phyloP scores from a whole-genome alignment of 2,329 filamentous ascomycete species.

The Beauveria bassiana region DNA sequence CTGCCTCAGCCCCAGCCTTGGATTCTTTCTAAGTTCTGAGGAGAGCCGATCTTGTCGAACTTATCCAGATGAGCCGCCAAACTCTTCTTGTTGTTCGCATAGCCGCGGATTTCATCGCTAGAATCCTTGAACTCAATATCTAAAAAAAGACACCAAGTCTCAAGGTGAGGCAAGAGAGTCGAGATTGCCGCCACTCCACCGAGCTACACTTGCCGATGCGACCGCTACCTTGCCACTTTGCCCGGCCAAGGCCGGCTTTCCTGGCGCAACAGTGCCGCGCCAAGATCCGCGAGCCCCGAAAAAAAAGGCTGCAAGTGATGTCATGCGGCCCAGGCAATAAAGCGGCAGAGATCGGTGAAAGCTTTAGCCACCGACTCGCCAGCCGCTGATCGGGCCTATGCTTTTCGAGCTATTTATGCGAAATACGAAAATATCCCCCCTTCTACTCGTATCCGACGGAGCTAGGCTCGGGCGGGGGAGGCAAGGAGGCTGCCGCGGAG shows the following conservation, averaged over 20 bases:
- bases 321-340: background rate
- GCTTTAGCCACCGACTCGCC: background rate
- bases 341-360: slow-evolving; percentile 7
- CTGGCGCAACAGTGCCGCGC: background rate
- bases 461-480: background rate
- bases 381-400: background rate
- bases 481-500: background rate
- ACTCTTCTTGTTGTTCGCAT: background rate
- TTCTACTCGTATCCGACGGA: background rate
- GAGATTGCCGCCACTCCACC: background rate
- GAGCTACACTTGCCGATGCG: background rate
- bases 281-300: background rate
- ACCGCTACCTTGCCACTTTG: background rate
- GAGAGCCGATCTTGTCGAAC: no score
- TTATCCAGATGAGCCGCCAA: no score
- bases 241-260: background rate
- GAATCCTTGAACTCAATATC: background rate
- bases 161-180: background rate
- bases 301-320: background rate
- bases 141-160: background rate
- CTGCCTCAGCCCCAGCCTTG: background rate
- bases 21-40: background rate
- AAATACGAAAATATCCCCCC: background rate
- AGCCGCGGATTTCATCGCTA: background rate
- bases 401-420: background rate